Conservation (phyloP, 2,329 filamentous ascomycete species). For the Lachnellula suecica region DNA sequence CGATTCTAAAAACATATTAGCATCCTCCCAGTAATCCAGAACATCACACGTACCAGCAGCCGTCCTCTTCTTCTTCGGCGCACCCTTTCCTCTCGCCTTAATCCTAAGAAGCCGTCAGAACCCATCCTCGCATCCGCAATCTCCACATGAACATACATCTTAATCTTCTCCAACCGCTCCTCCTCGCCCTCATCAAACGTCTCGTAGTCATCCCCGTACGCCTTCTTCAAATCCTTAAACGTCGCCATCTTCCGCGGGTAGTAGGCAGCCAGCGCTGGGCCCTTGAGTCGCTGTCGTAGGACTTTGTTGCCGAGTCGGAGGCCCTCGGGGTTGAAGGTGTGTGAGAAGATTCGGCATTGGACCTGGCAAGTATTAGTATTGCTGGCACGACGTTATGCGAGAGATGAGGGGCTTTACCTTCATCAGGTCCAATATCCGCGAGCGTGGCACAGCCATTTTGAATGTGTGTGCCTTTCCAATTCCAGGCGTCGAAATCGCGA, state of each 20-base stretch:
- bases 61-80: slow-evolving; percentile 87
- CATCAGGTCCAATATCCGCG: slow-evolving; percentile 69
- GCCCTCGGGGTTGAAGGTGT: slow-evolving; percentile 83
- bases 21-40: neutral
- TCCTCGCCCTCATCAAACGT: slow-evolving; percentile 72
- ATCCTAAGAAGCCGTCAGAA: slow-evolving; percentile 48
- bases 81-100: slow-evolving; percentile 80
- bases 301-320: slow-evolving; percentile 88
- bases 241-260: slow-evolving; percentile 71
- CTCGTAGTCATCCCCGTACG: slow-evolving; percentile 44
- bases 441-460: slow-evolving; percentile 62
- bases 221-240: slow-evolving; percentile 70
- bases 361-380: slow-evolving; percentile 49
- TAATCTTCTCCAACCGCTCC: slow-evolving; percentile 74
- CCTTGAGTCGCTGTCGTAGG: slow-evolving; percentile 81
- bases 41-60: slow-evolving; percentile 34
- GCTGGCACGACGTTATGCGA: neutral
- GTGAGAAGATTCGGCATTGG: slow-evolving; percentile 90
- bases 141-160: slow-evolving; percentile 47
- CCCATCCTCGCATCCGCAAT: neutral
- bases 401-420: slow-evolving; percentile 55
- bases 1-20: slow-evolving; percentile 35
- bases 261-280: slow-evolving; percentile 81
- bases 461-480: slow-evolving; percentile 14
- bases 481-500: neutral